These are phyloP conservation scores for Biscogniauxia marginata DNA, from an alignment of 2,329 filamentous ascomycete species.

Conservation along the genomic window DNA sequence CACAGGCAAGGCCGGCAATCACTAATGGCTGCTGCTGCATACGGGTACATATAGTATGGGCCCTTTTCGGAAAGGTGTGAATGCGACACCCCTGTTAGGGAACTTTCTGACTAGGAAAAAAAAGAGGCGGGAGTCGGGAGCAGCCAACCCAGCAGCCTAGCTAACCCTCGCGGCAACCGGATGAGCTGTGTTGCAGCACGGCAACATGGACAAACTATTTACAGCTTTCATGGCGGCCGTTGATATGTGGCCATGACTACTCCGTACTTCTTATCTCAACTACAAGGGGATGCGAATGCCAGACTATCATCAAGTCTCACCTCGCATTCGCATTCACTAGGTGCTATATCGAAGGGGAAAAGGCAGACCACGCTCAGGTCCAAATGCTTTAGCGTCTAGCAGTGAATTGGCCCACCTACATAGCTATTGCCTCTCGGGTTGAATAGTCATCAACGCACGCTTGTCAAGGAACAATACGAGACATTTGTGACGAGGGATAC, in stretches of 20 bases:
- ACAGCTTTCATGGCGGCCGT: background rate
- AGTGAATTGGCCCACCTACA: background rate
- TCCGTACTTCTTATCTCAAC: background rate
- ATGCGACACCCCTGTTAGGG: constrained; percentile 1
- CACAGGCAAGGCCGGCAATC: background rate
- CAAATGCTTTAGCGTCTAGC: background rate
- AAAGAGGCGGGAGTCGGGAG: constrained; percentile 7
- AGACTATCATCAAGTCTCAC: background rate
- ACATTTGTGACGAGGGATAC: constrained; percentile 31
- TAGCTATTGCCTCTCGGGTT: constrained; percentile 8
- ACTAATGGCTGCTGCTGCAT: background rate
- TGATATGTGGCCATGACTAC: background rate
- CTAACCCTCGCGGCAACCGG: constrained; percentile 9
- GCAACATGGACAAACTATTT: constrained; percentile 1
- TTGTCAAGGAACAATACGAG: constrained; percentile 21
- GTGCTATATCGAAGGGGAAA: background rate
- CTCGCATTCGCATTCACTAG: background rate
- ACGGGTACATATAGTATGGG: background rate
- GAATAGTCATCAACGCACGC: constrained; percentile 14
- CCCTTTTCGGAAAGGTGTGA: constrained; percentile 1
- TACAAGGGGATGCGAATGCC: background rate
- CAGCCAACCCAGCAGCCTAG: constrained; percentile 8
- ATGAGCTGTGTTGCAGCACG: constrained; percentile 11
- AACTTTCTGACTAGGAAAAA: background rate
- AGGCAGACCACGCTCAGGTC: background rate